These are phyloP conservation scores for Fusarium decemcellulare DNA, from an alignment of 2,329 filamentous ascomycete genomes.

Conservation along the genomic window DNA sequence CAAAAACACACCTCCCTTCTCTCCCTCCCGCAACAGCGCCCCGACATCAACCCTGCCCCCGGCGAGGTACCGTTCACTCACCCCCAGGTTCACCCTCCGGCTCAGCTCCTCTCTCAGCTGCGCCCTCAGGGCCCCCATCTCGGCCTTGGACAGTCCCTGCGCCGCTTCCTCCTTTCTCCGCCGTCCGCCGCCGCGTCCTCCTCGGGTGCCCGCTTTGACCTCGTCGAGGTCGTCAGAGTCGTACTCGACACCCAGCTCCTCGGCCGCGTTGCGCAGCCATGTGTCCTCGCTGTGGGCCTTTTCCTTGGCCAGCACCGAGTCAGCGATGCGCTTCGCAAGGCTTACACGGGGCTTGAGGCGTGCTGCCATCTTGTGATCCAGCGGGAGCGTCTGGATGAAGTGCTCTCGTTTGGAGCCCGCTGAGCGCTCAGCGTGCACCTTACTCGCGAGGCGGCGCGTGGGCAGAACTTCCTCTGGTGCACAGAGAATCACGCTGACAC, in stretches of 20 bases:
- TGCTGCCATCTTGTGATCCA: constrained; percentile 84
- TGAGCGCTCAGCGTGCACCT: constrained; percentile 80
- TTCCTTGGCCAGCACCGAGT: constrained; percentile 87
- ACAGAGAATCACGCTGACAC: constrained; percentile 90
- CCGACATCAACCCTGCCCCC: constrained; percentile 88
- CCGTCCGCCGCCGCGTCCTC: constrained; percentile 79
- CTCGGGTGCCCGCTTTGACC: constrained; percentile 76
- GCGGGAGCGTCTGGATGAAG: constrained; percentile 84
- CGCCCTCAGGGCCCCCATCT: constrained; percentile 78
- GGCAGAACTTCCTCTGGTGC: constrained; percentile 91
- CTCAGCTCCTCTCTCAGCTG: constrained; percentile 80
- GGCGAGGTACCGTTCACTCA: constrained; percentile 89
- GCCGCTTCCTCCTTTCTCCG: constrained; percentile 83
- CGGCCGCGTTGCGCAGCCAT: constrained; percentile 86
- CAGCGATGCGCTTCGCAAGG: constrained; percentile 89
- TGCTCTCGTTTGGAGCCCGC: constrained; percentile 67
- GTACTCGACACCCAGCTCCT: constrained; percentile 94
- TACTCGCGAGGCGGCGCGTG: constrained; percentile 85
- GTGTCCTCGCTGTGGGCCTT: constrained; percentile 87
- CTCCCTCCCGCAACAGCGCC: constrained; percentile 74
- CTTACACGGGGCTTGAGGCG: constrained; percentile 83
- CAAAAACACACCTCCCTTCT: constrained; percentile 60
- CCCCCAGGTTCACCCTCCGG: constrained; percentile 85
- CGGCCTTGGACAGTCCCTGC: constrained; percentile 77
- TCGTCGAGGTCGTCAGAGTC: constrained; percentile 92